phyloP scores from a whole-genome alignment of 2,329 filamentous ascomycete species.

The Aspergillus spinulosporus region DNA sequence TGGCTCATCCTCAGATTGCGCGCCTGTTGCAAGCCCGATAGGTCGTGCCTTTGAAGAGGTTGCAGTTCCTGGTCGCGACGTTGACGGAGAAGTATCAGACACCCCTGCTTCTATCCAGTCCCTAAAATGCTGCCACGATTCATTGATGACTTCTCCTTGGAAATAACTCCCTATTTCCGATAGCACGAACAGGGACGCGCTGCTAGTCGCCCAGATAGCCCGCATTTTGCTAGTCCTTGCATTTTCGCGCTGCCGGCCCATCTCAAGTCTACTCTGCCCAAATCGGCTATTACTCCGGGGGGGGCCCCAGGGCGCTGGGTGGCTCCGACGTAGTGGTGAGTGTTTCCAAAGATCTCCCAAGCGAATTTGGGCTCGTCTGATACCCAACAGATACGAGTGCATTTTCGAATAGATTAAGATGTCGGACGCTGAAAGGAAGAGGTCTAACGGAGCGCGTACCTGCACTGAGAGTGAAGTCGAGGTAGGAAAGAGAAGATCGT shows the following conservation, averaged over 20 bases:
- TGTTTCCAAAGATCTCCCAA: constrained; percentile 86
- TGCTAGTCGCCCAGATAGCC: constrained; percentile 85
- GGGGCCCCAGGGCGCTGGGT: constrained; percentile 69
- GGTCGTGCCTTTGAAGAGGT: constrained; percentile 27
- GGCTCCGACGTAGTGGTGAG: constrained; percentile 71
- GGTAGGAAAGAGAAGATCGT: constrained; percentile 77
- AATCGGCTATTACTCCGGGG: constrained; percentile 62
- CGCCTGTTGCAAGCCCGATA: constrained; percentile 13
- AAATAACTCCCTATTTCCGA: constrained; percentile 86
- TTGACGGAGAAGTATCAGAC: constrained; percentile 26
- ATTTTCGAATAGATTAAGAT: constrained; percentile 79
- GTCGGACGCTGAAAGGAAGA: constrained; percentile 78
- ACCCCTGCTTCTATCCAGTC: constrained; percentile 64
- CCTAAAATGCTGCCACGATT: constrained; percentile 79
- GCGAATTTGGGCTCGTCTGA: constrained; percentile 81
- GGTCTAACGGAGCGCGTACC: constrained; percentile 77
- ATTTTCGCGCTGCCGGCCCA: constrained; percentile 65
- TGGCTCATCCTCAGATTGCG: constrained; percentile 19
- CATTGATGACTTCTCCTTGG: constrained; percentile 82
- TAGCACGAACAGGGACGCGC: constrained; percentile 83
- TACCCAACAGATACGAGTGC: constrained; percentile 81
- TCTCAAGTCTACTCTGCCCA: constrained; percentile 60
- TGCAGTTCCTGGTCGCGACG: constrained; percentile 43
- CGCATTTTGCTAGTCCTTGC: constrained; percentile 68
- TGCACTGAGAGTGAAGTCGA: constrained; percentile 70